A percentile compares a stretch with the other conserved stretches of the same genome.
phyloP scores from a whole-genome alignment of 1,139 yeast species.

The Zygoascus meyerae region DNA sequence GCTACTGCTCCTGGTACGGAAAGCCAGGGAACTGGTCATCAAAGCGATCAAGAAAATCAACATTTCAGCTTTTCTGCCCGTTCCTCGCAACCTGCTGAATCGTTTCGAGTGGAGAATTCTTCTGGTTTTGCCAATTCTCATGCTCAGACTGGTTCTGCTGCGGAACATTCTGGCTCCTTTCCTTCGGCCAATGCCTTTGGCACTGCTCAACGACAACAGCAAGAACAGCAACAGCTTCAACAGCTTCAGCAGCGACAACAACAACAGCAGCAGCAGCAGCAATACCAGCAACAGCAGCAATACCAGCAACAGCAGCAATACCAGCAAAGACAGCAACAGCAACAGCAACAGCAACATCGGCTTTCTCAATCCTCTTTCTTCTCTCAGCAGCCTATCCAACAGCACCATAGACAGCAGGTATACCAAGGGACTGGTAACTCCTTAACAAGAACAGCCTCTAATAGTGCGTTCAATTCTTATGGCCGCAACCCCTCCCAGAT shows the following conservation, averaged over 20 bases:
- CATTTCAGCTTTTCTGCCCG: constrained; percentile 3
- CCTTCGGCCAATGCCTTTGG: background rate
- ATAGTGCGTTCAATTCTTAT: background rate
- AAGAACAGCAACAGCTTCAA: background rate
- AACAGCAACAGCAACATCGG: background rate
- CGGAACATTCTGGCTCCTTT: background rate
- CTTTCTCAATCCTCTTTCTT: background rate
- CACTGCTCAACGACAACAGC: background rate
- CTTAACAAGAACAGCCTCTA: background rate
- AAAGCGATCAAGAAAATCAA: background rate
- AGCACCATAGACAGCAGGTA: constrained; percentile 9
- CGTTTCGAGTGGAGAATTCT: background rate
- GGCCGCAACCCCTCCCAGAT: constrained; percentile 1
- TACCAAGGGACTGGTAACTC: constrained; percentile 2
- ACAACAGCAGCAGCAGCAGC: too few species aligned
- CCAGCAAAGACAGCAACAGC: background rate
- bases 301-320: background rate
- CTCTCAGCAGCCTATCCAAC: background rate
- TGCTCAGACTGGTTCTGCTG: background rate
- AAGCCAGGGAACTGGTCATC: background rate
- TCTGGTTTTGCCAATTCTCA: background rate
- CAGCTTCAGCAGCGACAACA: too few species aligned
- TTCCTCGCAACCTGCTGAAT: background rate
- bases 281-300: too few species aligned
- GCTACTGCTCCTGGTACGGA: background rate